phyloP scores from a whole-genome alignment of 192 early-diverging fungal genomes.

The Funneliformis geosporum region DNA sequence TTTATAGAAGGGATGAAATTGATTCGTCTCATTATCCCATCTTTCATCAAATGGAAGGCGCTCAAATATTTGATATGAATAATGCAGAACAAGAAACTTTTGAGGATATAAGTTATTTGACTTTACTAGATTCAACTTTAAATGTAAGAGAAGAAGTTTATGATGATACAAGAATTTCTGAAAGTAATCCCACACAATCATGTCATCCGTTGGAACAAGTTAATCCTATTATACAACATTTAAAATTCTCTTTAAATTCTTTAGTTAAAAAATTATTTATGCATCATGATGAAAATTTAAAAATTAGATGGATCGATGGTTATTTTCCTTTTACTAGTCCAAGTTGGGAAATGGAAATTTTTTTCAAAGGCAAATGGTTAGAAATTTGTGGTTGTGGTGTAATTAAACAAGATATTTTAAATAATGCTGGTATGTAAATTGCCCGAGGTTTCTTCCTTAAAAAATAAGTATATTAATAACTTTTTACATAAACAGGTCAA shows the following conservation, averaged over 20 bases:
- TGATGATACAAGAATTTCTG: slow-evolving; percentile 56
- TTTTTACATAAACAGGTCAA: slow-evolving; percentile 44
- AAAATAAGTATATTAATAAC: neutral
- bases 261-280: slow-evolving; percentile 76
- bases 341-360: slow-evolving; percentile 96
- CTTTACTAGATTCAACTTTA: slow-evolving; percentile 21
- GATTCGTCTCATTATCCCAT: slow-evolving; percentile 95
- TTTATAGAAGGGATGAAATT: slow-evolving; percentile 96
- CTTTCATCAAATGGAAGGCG: slow-evolving; percentile 98
- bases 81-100: slow-evolving; percentile 40
- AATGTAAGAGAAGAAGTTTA: neutral
- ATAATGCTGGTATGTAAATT: slow-evolving; percentile 55
- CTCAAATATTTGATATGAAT: slow-evolving; percentile 64
- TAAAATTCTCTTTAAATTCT: slow-evolving; percentile 82
- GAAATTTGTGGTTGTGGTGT: slow-evolving; percentile 94
- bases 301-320: slow-evolving; percentile 93
- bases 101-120: slow-evolving; percentile 34
- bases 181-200: slow-evolving; percentile 73
- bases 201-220: slow-evolving; percentile 65
- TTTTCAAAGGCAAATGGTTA: slow-evolving; percentile 92
- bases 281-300: slow-evolving; percentile 58
- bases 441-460: too few species aligned
- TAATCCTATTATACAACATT: slow-evolving; percentile 59
- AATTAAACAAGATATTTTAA: slow-evolving; percentile 81
- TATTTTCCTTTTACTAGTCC: slow-evolving; percentile 97